These are phyloP conservation scores for Apophysomyces trapeziformis DNA, from an alignment of 371 early-diverging fungal species.

Conservation along the genomic window DNA sequence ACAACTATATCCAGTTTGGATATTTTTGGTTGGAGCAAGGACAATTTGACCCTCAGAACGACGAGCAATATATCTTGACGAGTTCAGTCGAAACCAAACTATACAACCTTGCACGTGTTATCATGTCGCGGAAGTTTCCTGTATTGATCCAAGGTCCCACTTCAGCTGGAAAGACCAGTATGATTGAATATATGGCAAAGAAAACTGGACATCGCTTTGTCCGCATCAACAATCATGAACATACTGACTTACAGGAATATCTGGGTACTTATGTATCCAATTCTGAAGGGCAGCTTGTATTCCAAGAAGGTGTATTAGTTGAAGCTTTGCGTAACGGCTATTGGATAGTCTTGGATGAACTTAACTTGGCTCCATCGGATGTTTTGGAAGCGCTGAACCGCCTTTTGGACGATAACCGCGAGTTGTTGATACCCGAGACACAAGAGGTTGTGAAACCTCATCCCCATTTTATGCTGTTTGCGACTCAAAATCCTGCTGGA, in stretches of 20 bases:
- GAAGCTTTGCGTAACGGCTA: slow-evolving; percentile 96
- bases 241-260: slow-evolving; percentile 99
- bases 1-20: slow-evolving; percentile 77
- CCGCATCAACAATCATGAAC: slow-evolving; percentile 99
- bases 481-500: slow-evolving; percentile 99
- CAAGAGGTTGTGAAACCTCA: slow-evolving; percentile 96
- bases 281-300: slow-evolving; percentile 83
- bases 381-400: slow-evolving; percentile 99
- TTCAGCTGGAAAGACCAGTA: slow-evolving; percentile 99
- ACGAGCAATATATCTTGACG: slow-evolving; percentile 86
- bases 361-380: slow-evolving; percentile 99
- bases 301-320: slow-evolving; percentile 97
- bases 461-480: slow-evolving; percentile 98
- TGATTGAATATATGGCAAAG: slow-evolving; percentile 98
- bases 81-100: slow-evolving; percentile 86
- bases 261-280: slow-evolving; percentile 92
- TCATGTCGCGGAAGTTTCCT: slow-evolving; percentile 91
- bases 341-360: slow-evolving; percentile 99
- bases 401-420: slow-evolving; percentile 98
- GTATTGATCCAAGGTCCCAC: slow-evolving; percentile 99
- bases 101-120: slow-evolving; percentile 89
- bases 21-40: slow-evolving; percentile 89
- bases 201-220: slow-evolving; percentile 93
- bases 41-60: slow-evolving; percentile 53
- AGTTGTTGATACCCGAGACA: slow-evolving; percentile 97